Conservation (phyloP, 805 yeast genomes). For the Saturnispora sanitii region DNA sequence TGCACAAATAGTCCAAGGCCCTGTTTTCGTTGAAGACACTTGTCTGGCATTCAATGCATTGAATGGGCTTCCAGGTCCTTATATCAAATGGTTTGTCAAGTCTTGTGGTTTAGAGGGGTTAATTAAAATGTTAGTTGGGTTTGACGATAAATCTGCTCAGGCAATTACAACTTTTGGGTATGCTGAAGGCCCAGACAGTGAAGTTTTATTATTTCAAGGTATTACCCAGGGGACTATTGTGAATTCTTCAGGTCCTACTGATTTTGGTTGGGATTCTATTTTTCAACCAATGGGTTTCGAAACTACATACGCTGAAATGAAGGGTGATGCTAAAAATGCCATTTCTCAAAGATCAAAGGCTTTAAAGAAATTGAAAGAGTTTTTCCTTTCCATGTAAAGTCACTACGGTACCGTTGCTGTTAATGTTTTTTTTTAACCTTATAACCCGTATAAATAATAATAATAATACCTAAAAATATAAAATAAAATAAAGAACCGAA, state of each 20-base stretch:
- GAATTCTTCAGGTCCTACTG: slow-evolving; percentile 61
- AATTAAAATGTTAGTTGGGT: slow-evolving; percentile 67
- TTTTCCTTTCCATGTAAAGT: slow-evolving; percentile 12
- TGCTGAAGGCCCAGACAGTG: slow-evolving; percentile 69
- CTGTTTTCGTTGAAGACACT: slow-evolving; percentile 93
- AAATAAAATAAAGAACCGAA: neutral
- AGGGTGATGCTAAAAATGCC: slow-evolving; percentile 59
- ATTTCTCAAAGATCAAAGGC: slow-evolving; percentile 88
- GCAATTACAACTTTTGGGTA: slow-evolving; percentile 92
- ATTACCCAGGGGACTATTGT: slow-evolving; percentile 75
- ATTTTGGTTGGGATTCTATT: slow-evolving; percentile 92
- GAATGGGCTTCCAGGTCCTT: slow-evolving; percentile 83
- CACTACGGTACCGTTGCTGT: neutral
- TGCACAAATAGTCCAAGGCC: slow-evolving; percentile 50
- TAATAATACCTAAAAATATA: neutral
- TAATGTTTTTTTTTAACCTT: no score
- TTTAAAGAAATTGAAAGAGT: slow-evolving; percentile 57
- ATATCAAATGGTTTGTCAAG: slow-evolving; percentile 79
- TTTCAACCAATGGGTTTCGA: slow-evolving; percentile 73
- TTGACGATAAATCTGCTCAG: slow-evolving; percentile 73
- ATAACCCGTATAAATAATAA: neutral
- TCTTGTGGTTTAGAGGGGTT: slow-evolving; percentile 68
- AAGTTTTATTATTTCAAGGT: slow-evolving; percentile 78
- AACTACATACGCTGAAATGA: slow-evolving; percentile 86
- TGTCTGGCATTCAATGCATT: slow-evolving; percentile 77